Evolutionary conservation across 1,139 yeast species (phyloP).

Genomic region (Suhomyces choctaworum): DNA sequence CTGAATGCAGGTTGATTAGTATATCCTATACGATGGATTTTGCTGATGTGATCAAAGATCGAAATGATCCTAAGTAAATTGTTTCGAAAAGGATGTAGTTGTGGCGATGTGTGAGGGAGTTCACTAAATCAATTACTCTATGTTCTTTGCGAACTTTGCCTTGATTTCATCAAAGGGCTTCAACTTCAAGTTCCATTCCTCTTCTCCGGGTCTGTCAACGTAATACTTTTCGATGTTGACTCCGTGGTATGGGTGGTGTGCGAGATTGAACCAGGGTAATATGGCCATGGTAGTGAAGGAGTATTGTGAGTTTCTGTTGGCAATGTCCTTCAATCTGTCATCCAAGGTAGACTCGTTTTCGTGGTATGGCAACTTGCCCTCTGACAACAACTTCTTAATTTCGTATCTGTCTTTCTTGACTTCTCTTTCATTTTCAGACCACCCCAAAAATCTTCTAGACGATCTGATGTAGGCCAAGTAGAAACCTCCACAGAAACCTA

Average conservation of each 20-base stretch:
- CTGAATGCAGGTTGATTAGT: constrained; percentile 13
- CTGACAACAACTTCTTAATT: constrained; percentile 63
- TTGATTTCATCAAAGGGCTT: constrained; percentile 49
- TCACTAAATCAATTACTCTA: constrained; percentile 21
- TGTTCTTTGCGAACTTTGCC: constrained; percentile 40
- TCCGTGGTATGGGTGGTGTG: constrained; percentile 82
- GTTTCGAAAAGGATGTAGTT: not conserved
- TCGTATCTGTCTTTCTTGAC: constrained; percentile 74
- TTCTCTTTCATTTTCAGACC: constrained; percentile 72
- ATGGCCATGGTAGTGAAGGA: constrained; percentile 62
- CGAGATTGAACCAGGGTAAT: constrained; percentile 83
- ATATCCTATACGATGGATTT: constrained; percentile 9
- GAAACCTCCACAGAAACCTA: constrained; percentile 75
- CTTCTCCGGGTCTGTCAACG: constrained; percentile 60
- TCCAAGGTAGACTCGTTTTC: constrained; percentile 60
- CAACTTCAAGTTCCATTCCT: constrained; percentile 49
- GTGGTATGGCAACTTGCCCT: constrained; percentile 67
- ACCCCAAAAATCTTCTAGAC: constrained; percentile 75
- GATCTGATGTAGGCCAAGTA: constrained; percentile 65
- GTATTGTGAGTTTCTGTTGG: constrained; percentile 79
- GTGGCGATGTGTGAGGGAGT: not conserved
- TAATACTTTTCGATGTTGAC: constrained; percentile 70
- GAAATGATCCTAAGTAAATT: too few species aligned
- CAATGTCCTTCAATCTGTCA: constrained; percentile 72
- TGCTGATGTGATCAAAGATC: too few species aligned